phyloP scores from a whole-genome alignment of 75 land plant genomes.

The Adiantum capillusveneris region DNA sequence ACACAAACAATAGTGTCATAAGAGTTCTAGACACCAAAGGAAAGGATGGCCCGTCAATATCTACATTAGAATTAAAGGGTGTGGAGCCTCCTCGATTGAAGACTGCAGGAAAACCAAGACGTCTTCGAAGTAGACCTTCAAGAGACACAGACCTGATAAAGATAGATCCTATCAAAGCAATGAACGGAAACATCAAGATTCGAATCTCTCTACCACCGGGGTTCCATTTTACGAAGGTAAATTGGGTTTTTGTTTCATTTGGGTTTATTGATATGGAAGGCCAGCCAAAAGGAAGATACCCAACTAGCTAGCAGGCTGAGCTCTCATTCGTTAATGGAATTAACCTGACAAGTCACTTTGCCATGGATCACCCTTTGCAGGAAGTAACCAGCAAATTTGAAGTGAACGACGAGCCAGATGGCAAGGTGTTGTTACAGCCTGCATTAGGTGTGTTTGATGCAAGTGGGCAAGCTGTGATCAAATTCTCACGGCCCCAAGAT shows the following conservation, averaged over 20 bases:
- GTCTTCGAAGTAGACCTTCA: slow-evolving; percentile 56
- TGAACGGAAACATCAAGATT: slow-evolving; percentile 49
- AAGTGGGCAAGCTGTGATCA: slow-evolving; percentile 59
- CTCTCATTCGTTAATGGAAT: too few species aligned
- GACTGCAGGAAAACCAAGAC: slow-evolving; percentile 33
- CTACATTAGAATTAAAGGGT: slow-evolving; percentile 81
- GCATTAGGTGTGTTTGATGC: slow-evolving; percentile 46
- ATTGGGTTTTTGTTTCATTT: neutral
- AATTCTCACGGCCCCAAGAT: slow-evolving; percentile 47
- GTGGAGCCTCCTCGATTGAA: slow-evolving; percentile 63
- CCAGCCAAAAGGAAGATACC: too few species aligned
- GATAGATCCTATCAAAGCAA: slow-evolving; percentile 44
- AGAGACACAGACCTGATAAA: slow-evolving; percentile 50
- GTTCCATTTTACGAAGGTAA: slow-evolving; percentile 85
- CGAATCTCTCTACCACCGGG: slow-evolving; percentile 72
- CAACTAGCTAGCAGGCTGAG: too few species aligned
- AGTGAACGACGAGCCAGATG: slow-evolving; percentile 60
- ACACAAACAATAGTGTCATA: slow-evolving; percentile 90
- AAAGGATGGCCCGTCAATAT: slow-evolving; percentile 29
- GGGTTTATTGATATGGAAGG: too few species aligned
- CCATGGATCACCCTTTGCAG: slow-evolving; percentile 42
- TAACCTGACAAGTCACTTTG: too few species aligned
- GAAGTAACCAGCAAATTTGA: slow-evolving; percentile 89
- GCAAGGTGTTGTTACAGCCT: slow-evolving; percentile 49
- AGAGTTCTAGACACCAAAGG: slow-evolving; percentile 52